A percentile compares a stretch with the other conserved stretches of the same genome.
Evolutionary conservation across 352 stramenopile genomes (phyloP).

Genomic region (Pythium brachiatum): DNA sequence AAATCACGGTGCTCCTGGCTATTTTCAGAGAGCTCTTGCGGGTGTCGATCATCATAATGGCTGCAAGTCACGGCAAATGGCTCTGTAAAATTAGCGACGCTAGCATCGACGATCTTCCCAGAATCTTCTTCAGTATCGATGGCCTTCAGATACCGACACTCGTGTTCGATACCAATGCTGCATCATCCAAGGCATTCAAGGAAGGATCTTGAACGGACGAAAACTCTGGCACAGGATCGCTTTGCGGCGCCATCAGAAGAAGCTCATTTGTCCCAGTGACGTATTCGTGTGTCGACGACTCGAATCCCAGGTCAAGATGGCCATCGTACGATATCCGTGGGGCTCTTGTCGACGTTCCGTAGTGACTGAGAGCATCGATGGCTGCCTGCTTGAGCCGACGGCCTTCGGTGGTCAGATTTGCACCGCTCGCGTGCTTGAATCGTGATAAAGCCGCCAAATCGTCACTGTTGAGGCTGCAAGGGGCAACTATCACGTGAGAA

Average conservation of each 20-base stretch:
- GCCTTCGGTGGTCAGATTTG: constrained; percentile 59
- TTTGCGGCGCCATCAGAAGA: neutral
- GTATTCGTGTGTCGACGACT: neutral
- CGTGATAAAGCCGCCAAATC: constrained; percentile 50
- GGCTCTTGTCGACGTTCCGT: neutral
- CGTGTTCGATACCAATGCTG: neutral
- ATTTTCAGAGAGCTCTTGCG: neutral
- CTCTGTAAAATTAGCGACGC: neutral
- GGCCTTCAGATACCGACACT: neutral
- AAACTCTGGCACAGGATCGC: neutral
- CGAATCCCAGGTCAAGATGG: neutral
- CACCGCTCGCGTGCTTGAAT: constrained; percentile 60
- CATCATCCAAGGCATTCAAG: neutral
- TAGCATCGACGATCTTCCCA: neutral
- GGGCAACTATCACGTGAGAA: neutral
- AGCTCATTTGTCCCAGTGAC: neutral
- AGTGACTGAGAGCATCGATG: constrained; percentile 43
- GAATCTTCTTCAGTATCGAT: neutral
- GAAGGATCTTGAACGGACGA: neutral
- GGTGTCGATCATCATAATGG: too few species aligned
- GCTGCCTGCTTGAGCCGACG: constrained; percentile 57
- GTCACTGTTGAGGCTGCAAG: constrained; percentile 35
- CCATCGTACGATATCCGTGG: neutral
- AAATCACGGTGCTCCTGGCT: neutral
- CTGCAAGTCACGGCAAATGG: too few species aligned